Conservation (phyloP, 306 rosid species). For the Oemleria cerasiformis region DNA sequence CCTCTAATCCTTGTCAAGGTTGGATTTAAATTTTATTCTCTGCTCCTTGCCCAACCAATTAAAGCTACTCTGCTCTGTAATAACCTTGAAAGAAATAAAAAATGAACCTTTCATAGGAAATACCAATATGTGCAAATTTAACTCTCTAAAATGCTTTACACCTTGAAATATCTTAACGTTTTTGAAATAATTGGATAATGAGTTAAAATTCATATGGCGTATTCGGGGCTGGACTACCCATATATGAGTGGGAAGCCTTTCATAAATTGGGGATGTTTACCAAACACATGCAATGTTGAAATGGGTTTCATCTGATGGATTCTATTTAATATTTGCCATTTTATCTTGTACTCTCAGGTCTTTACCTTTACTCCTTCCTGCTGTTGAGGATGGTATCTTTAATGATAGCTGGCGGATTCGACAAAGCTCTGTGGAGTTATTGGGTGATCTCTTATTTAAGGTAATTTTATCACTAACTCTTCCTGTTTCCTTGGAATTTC, state of each 20-base stretch:
- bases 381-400: conserved; percentile 96
- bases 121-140: background rate
- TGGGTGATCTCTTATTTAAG: conserved; percentile 95
- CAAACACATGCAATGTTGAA: background rate
- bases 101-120: background rate
- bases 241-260: background rate
- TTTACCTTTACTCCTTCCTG: conserved; percentile 90
- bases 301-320: conserved; percentile 1
- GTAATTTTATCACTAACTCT: conserved; percentile 37
- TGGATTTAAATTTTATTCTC: background rate
- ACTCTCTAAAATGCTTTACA: background rate
- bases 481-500: conserved; percentile 11
- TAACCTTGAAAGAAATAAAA: background rate
- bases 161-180: background rate
- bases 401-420: conserved; percentile 97
- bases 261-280: background rate
- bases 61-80: background rate
- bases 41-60: background rate
- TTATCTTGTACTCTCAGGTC: conserved; percentile 47
- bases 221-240: background rate
- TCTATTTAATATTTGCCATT: background rate
- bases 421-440: conserved; percentile 93
- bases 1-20: conserved; percentile 1
- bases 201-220: conserved; percentile 3
- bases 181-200: background rate